Evolutionary conservation across 148 eudicot genomes (phyloP).

Genomic region (Amaranthus cruentus): DNA sequence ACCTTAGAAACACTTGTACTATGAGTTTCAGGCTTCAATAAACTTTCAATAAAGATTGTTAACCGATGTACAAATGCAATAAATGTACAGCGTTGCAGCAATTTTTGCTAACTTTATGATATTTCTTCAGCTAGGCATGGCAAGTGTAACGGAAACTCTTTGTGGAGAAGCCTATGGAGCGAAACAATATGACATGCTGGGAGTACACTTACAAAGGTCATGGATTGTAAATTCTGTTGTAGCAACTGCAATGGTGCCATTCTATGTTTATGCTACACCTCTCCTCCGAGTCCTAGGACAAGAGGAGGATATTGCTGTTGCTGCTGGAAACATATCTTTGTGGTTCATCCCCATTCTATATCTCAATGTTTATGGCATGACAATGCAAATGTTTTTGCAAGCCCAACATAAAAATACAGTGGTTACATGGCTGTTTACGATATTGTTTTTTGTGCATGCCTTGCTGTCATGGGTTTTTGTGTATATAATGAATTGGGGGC

Average conservation of each 20-base stretch:
- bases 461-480: slow-evolving; percentile 56
- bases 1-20: neutral
- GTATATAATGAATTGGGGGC: slow-evolving; percentile 30
- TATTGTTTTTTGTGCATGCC: slow-evolving; percentile 37
- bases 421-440: slow-evolving; percentile 36
- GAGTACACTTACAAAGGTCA: slow-evolving; percentile 60
- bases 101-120: neutral
- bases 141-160: slow-evolving; percentile 62
- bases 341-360: slow-evolving; percentile 60
- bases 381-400: slow-evolving; percentile 65
- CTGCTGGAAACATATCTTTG: slow-evolving; percentile 35
- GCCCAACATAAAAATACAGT: slow-evolving; percentile 62
- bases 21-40: neutral
- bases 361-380: slow-evolving; percentile 35
- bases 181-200: slow-evolving; percentile 61
- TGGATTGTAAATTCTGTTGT: slow-evolving; percentile 52
- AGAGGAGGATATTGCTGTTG: slow-evolving; percentile 34
- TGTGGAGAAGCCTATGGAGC: slow-evolving; percentile 86
- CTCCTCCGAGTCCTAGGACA: slow-evolving; percentile 47
- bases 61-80: neutral
- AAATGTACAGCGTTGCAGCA: neutral
- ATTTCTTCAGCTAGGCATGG: slow-evolving; percentile 57
- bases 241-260: slow-evolving; percentile 42
- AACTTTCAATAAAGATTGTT: neutral
- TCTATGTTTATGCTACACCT: slow-evolving; percentile 46